Evolutionary conservation across 192 early-diverging fungal genomes (phyloP), one percentile per base, ranked within the genome.

Genomic region (Gryganskiella cystojenkinii): DNA sequence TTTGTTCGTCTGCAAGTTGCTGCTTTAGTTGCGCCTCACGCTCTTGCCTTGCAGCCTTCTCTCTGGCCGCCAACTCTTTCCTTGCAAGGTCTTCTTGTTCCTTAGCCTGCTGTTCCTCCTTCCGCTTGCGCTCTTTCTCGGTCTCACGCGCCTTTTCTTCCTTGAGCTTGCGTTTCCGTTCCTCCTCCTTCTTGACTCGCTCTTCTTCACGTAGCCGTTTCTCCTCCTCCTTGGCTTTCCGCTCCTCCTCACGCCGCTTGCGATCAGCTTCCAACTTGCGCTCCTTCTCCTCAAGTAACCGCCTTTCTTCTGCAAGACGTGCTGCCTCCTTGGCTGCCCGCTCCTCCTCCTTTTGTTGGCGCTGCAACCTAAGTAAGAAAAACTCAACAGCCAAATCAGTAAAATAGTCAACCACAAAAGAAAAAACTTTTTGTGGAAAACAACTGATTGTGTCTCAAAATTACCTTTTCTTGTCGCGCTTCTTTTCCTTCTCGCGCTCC

Each of bases 391-490:
- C 11, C 65, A 54, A 43, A 31, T 42, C 37, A 35, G 28, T n/a
- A 13, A 25, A 24, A 11, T 28, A 43, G 15, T 27, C 24, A 52
- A 17, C 6, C 20, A 7, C 3, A 40, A 13, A 22, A 6, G 30
- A 9, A 59, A 19, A 47, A n/a, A 4, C 4, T 7, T 13, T 13
- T 8, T 10, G 11, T 15, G 28, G 22, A 19, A 53, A 7, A 6
- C 11, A 56, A 55, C 20, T 67, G 25, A 50, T 50, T n/a, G n/a
- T n/a, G n/a, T n/a, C n/a, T n/a, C n/a, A n/a, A 33, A 45, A 66
- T 66, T 81, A 92, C 92, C 92, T 84, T 61, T 92, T 93, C 70
- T 91, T 89, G 55, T 90, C 92, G 31, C 90, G 88, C 81, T 92
- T 92, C 60, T 83, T 87, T 81, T 91, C 91, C 49, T 91, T 88